These are phyloP conservation scores for Spathaspora jeffriesii DNA, from an alignment of 1,139 yeast species.

Conservation along the genomic window DNA sequence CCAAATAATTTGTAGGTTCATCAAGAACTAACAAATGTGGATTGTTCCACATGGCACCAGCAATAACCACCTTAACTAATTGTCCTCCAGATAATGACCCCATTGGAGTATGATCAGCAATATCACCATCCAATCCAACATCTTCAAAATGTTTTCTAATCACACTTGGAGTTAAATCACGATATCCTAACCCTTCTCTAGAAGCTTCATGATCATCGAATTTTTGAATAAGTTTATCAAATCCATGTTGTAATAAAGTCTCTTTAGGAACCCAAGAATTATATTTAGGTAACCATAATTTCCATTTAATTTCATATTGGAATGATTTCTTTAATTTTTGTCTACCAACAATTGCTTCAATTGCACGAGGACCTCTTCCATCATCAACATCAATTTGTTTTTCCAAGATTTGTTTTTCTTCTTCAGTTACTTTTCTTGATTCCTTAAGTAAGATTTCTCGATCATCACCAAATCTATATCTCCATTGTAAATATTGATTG, in stretches of 20 bases:
- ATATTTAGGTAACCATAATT: constrained; percentile 87
- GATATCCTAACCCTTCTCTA: constrained; percentile 97
- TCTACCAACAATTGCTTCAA: constrained; percentile 96
- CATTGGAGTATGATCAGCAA: constrained; percentile 97
- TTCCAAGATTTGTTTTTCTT: constrained; percentile 78
- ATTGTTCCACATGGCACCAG: constrained; percentile 99
- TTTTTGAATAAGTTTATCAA: constrained; percentile 83
- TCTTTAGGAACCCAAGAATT: constrained; percentile 95
- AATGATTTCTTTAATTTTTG: constrained; percentile 94
- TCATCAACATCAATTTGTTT: constrained; percentile 80
- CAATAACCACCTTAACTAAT: constrained; percentile 96
- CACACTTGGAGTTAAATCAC: constrained; percentile 88
- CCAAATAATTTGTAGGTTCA: constrained; percentile 99
- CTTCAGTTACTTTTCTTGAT: constrained; percentile 83
- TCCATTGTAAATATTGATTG: constrained; percentile 97
- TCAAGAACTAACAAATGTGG: constrained; percentile 97
- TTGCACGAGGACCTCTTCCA: constrained; percentile 85
- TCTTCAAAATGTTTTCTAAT: constrained; percentile 96
- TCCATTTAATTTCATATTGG: constrained; percentile 98
- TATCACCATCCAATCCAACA: constrained; percentile 96
- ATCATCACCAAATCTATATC: constrained; percentile 97
- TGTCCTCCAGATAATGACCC: constrained; percentile 98
- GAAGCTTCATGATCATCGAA: constrained; percentile 99
- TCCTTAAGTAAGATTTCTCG: constrained; percentile 95
- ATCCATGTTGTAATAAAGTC: constrained; percentile 75